phyloP scores from a whole-genome alignment of 108 stramenopile genomes.

The Discostella pseudostelligera region DNA sequence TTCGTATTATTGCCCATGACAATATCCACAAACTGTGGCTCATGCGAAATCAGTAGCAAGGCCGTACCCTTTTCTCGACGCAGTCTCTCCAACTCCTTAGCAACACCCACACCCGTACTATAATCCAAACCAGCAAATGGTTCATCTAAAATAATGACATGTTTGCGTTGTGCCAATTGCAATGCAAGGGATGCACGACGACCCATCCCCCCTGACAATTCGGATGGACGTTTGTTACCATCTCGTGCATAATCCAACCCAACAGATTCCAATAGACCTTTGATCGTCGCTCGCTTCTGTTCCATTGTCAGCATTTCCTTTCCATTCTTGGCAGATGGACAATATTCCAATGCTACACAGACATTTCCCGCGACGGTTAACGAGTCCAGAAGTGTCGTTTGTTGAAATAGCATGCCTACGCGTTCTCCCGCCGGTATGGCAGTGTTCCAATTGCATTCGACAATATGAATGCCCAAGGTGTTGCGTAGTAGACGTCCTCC shows the following conservation, averaged over 20 bases:
- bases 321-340: constrained; percentile 28
- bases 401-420: constrained; percentile 79
- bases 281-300: constrained; percentile 40
- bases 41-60: constrained; percentile 72
- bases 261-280: constrained; percentile 68
- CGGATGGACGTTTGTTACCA: constrained; percentile 58
- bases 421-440: constrained; percentile 52
- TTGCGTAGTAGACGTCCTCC: constrained; percentile 26
- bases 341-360: constrained; percentile 55
- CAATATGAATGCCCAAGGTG: constrained; percentile 50
- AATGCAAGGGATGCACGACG: constrained; percentile 78
- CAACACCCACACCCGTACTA: constrained; percentile 59
- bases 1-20: constrained; percentile 53
- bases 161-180: constrained; percentile 79
- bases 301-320: not conserved
- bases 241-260: constrained; percentile 72
- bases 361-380: constrained; percentile 80
- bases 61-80: constrained; percentile 56
- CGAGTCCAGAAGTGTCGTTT: constrained; percentile 78
- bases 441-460: constrained; percentile 50
- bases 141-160: constrained; percentile 77
- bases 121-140: constrained; percentile 79
- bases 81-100: constrained; percentile 63
- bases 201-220: constrained; percentile 83
- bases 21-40: constrained; percentile 66